Conservation (phyloP, 2,329 filamentous ascomycete genomes). For the Aspergillus melleus region DNA sequence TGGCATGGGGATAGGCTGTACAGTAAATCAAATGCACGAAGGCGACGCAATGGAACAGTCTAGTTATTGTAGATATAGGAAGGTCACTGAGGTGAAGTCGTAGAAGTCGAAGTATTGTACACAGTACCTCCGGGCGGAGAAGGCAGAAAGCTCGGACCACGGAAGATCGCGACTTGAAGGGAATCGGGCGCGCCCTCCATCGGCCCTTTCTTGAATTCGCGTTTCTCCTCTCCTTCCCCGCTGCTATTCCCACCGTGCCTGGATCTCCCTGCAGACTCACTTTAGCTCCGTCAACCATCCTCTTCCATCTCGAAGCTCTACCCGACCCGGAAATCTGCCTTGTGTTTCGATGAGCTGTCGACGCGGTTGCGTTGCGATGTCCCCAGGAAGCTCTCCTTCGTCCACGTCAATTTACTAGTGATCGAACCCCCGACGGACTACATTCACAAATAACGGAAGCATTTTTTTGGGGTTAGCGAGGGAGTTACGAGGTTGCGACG, state of each 20-base stretch:
- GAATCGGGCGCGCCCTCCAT: conserved; percentile 25
- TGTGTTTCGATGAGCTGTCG: conserved; percentile 13
- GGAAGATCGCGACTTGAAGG: conserved; percentile 40
- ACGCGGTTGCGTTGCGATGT: conserved; percentile 29
- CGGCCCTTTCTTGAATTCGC: conserved; percentile 17
- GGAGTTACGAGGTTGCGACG: conserved; percentile 17
- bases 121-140: conserved; percentile 9
- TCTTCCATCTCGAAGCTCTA: background rate
- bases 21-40: background rate
- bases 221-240: conserved; percentile 7
- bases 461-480: background rate
- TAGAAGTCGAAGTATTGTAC: no score
- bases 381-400: conserved; percentile 19
- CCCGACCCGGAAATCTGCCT: background rate
- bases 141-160: conserved; percentile 36
- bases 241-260: background rate
- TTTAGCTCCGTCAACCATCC: background rate
- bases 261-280: conserved; percentile 8
- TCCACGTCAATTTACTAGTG: conserved; percentile 23
- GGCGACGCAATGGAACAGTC: background rate
- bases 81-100: no score
- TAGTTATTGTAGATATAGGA: background rate
- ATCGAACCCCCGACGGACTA: conserved; percentile 3
- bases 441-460: conserved; percentile 1
- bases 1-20: background rate